Evolutionary conservation across 257 asterid species (phyloP).

Genomic region (Solanum verrucosum): DNA sequence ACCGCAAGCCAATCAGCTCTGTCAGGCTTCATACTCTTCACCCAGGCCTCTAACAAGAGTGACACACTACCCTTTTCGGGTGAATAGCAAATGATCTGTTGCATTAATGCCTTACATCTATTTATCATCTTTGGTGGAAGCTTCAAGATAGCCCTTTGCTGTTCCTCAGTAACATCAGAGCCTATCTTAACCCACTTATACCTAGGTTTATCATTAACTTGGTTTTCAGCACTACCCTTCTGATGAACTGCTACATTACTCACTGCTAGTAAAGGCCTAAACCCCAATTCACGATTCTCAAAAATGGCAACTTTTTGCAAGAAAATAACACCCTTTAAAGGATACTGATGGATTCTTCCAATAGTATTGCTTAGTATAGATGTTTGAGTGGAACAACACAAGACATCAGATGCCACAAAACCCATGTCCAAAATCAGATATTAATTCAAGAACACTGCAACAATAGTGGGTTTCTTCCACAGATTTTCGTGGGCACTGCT

Average conservation of each 20-base stretch:
- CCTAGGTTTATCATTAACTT: conserved; percentile 20
- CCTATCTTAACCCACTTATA: conserved; percentile 36
- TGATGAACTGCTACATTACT: not conserved
- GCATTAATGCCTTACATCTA: conserved; percentile 59
- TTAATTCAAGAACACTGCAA: not conserved
- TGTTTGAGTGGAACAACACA: not conserved
- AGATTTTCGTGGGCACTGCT: not conserved
- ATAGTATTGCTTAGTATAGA: not conserved
- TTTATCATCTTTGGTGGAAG: conserved; percentile 56
- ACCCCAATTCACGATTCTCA: not conserved
- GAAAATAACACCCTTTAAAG: not conserved
- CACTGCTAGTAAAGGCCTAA: not conserved
- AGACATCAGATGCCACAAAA: not conserved
- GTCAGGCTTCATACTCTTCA: conserved; percentile 62
- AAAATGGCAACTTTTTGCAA: not conserved
- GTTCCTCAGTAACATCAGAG: conserved; percentile 39
- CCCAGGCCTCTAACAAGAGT: conserved; percentile 63
- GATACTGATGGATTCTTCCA: not conserved
- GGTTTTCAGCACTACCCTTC: conserved; percentile 6
- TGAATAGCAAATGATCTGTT: conserved; percentile 50
- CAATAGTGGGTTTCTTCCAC: not conserved
- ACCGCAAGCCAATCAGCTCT: conserved; percentile 84
- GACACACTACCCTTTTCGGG: conserved; percentile 43
- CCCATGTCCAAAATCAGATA: not conserved
- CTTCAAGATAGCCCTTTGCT: conserved; percentile 40